Conservation (phyloP, 2,329 filamentous ascomycete genomes). For the Aspergillus udagawae region DNA sequence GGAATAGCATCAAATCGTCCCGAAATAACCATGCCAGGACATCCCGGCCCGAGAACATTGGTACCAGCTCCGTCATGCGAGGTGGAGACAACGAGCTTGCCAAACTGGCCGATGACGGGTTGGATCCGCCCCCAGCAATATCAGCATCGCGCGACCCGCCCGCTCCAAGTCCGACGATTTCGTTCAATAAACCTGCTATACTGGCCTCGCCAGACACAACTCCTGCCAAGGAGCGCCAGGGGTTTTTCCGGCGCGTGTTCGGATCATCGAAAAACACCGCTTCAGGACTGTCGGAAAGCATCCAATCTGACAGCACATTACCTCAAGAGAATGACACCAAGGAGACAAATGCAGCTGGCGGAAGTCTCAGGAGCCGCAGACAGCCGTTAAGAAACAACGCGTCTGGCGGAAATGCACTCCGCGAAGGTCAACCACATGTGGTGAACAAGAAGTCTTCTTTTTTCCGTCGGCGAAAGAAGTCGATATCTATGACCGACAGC, state of each 20-base stretch:
- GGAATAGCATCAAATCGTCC: slow-evolving; percentile 43
- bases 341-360: slow-evolving; percentile 14
- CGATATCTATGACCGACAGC: slow-evolving; percentile 57
- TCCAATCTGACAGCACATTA: slow-evolving; percentile 17
- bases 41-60: slow-evolving; percentile 36
- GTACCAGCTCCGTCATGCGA: slow-evolving; percentile 29
- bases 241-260: slow-evolving; percentile 93
- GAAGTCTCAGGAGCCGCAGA: slow-evolving; percentile 22
- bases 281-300: slow-evolving; percentile 18
- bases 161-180: slow-evolving; percentile 52
- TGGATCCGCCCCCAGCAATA: slow-evolving; percentile 38
- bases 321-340: slow-evolving; percentile 23
- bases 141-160: slow-evolving; percentile 47
- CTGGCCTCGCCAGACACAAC: slow-evolving; percentile 39
- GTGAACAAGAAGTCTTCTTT: slow-evolving; percentile 94
- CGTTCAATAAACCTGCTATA: slow-evolving; percentile 46
- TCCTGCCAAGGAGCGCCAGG: slow-evolving; percentile 65
- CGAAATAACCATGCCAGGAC: slow-evolving; percentile 35
- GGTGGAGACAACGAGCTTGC: slow-evolving; percentile 28
- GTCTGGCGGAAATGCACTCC: slow-evolving; percentile 18
- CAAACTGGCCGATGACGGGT: slow-evolving; percentile 20
- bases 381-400: slow-evolving; percentile 24
- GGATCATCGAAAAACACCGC: slow-evolving; percentile 61
- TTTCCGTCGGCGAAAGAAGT: slow-evolving; percentile 91
- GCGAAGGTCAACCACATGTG: slow-evolving; percentile 46